Conservation (phyloP, 177 flowering plant genomes). For the Vitis hybrid region DNA sequence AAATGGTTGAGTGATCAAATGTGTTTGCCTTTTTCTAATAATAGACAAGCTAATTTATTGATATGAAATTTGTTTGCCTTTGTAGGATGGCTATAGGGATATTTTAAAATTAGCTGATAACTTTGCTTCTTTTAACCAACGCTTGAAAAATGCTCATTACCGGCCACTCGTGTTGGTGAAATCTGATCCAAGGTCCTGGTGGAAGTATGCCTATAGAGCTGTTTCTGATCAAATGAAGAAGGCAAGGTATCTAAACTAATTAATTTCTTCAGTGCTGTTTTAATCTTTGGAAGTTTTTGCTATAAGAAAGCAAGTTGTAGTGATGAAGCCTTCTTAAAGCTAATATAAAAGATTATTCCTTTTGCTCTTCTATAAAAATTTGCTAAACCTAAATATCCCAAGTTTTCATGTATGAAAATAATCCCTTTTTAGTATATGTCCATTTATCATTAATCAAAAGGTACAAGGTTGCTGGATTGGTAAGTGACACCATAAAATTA, state of each 20-base stretch:
- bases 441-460: no score
- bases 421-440: no score
- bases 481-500: no score
- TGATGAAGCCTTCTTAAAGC: no score
- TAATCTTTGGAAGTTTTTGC: not conserved
- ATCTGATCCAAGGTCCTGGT: conserved; percentile 81
- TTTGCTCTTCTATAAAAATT: no score
- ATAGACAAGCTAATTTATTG: no score
- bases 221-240: conserved; percentile 78
- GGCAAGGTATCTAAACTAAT: conserved; percentile 57
- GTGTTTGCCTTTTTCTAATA: no score
- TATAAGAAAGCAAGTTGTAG: not conserved
- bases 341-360: no score
- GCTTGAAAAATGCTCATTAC: conserved; percentile 83
- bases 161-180: conserved; percentile 75
- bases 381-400: no score
- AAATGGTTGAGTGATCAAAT: conserved; percentile 23
- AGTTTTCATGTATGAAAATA: no score
- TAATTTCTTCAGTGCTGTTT: not conserved
- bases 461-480: no score
- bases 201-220: conserved; percentile 84
- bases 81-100: conserved; percentile 70
- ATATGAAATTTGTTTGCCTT: no score
- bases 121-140: conserved; percentile 85
- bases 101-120: conserved; percentile 84